phyloP scores from a whole-genome alignment of 2,329 filamentous ascomycete species.

The Ciborinia camelliae region DNA sequence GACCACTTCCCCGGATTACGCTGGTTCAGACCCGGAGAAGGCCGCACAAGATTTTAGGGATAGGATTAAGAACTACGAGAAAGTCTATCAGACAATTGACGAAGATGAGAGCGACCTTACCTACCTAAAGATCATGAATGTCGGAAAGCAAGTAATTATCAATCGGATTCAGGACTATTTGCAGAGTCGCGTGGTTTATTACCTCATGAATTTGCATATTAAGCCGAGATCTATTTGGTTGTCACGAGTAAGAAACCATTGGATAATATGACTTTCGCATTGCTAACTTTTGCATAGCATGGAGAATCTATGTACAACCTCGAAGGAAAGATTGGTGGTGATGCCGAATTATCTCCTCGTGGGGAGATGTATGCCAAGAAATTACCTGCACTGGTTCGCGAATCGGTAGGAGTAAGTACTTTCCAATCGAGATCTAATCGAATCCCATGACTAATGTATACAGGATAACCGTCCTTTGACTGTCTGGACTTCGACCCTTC shows the following conservation, averaged over 20 bases:
- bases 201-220: constrained; percentile 97
- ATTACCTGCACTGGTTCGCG: constrained; percentile 76
- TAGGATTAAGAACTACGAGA: constrained; percentile 95
- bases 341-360: constrained; percentile 79
- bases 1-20: constrained; percentile 91
- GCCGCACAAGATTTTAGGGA: constrained; percentile 90
- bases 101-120: constrained; percentile 84
- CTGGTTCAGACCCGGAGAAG: constrained; percentile 86
- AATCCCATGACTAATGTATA: constrained; percentile 19
- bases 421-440: constrained; percentile 12
- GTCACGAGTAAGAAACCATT: constrained; percentile 64
- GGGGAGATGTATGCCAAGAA: constrained; percentile 84
- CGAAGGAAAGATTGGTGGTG: constrained; percentile 85
- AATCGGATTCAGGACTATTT: constrained; percentile 97
- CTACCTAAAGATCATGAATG: constrained; percentile 96
- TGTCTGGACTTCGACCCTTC: constrained; percentile 72
- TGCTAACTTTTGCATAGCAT: constrained; percentile 54
- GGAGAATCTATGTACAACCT: constrained; percentile 94
- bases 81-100: constrained; percentile 91
- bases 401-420: constrained; percentile 75
- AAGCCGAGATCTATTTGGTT: constrained; percentile 95
- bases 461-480: constrained; percentile 59
- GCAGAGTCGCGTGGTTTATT: constrained; percentile 94
- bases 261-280: background rate
- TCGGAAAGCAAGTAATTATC: constrained; percentile 94